Conservation (phyloP, 2,329 filamentous ascomycete genomes). For the Helotiales sp. region DNA sequence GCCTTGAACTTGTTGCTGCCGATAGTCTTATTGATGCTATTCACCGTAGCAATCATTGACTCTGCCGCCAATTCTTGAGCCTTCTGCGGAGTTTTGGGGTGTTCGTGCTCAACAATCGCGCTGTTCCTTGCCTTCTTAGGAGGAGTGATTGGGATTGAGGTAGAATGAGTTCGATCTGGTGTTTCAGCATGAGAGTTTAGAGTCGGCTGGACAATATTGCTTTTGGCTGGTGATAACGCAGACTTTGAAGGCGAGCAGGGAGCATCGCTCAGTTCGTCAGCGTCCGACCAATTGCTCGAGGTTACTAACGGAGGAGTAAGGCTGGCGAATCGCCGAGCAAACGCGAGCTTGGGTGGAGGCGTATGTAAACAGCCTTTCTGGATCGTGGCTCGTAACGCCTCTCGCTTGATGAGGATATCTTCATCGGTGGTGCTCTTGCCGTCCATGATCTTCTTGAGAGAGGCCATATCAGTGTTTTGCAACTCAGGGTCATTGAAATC, state of each 20-base stretch:
- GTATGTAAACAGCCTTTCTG: background rate
- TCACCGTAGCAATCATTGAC: background rate
- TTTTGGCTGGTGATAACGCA: too few species aligned
- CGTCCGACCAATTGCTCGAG: too few species aligned
- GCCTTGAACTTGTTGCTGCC: background rate
- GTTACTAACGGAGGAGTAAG: background rate
- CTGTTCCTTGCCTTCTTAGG: background rate
- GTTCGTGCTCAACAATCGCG: background rate
- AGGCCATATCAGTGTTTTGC: background rate
- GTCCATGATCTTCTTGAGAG: background rate
- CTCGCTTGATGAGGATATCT: background rate
- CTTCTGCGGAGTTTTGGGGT: background rate
- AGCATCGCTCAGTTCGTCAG: too few species aligned
- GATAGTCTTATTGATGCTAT: background rate
- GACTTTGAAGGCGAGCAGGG: too few species aligned
- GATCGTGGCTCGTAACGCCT: background rate
- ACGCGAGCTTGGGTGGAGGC: background rate
- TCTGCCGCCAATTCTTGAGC: background rate
- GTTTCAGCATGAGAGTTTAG: too few species aligned
- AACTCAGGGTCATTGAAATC: background rate
- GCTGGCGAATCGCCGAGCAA: background rate
- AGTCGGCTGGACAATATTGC: too few species aligned
- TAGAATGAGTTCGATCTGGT: too few species aligned
- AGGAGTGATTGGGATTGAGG: too few species aligned
- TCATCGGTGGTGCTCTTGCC: background rate